These are phyloP conservation scores for Aegilops longissima DNA, from an alignment of 176 grass and related monocot species.

Conservation along the genomic window DNA sequence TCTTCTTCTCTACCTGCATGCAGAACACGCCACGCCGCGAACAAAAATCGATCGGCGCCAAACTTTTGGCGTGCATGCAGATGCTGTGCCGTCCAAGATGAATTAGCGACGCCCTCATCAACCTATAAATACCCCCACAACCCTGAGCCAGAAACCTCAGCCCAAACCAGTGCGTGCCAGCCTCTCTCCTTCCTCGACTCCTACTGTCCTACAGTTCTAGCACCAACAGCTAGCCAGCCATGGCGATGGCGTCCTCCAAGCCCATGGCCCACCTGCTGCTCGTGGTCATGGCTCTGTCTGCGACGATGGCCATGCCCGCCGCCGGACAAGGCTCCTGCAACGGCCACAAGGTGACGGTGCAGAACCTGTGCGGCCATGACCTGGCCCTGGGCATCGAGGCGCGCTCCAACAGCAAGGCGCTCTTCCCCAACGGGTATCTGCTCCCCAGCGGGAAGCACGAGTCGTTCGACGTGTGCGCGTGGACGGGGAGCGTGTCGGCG, in stretches of 20 bases:
- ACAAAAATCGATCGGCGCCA: too few relatives aligned
- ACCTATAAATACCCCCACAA: too few relatives aligned
- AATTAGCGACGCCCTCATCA: too few relatives aligned
- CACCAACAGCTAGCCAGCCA: too few relatives aligned
- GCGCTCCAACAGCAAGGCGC: conserved; percentile 12
- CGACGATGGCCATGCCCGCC: neutral
- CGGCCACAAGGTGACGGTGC: conserved; percentile 36
- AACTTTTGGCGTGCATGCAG: too few relatives aligned
- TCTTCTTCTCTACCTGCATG: too few relatives aligned
- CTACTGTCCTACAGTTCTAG: too few relatives aligned
- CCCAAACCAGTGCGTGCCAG: too few relatives aligned
- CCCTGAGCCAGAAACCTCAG: too few relatives aligned
- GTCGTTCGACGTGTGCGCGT: conserved; percentile 25
- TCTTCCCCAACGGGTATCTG: neutral
- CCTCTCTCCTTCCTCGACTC: too few relatives aligned
- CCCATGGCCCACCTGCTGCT: neutral
- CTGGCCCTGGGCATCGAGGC: neutral
- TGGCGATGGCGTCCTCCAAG: conserved; percentile 13
- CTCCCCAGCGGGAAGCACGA: neutral
- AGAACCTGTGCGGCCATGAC: conserved; percentile 34
- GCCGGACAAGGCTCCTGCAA: neutral
- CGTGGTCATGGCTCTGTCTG: neutral
- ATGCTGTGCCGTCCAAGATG: too few relatives aligned
- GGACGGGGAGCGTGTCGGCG: conserved; percentile 20
- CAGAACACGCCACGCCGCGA: too few relatives aligned